Evolutionary conservation across 176 grass and related monocot species (phyloP).

Genomic region (Ananas comosus): DNA sequence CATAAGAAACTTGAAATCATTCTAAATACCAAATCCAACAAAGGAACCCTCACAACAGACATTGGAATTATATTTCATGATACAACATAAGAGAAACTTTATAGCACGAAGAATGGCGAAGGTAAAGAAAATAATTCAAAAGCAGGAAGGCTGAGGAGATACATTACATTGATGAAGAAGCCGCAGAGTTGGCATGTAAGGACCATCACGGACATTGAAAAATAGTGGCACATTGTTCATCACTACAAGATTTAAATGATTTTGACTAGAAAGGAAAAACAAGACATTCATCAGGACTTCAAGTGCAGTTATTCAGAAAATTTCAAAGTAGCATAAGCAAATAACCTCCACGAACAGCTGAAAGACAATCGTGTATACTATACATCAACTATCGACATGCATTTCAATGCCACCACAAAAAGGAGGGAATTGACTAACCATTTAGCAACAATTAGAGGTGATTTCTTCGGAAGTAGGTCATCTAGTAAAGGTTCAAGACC

Average conservation of each 20-base stretch:
- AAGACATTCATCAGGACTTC: not conserved
- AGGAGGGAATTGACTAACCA: conserved; percentile 38
- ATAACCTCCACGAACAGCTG: not conserved
- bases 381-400: no score
- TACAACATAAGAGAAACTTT: no score
- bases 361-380: no score
- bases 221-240: conserved; percentile 94
- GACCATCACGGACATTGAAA: conserved; percentile 91
- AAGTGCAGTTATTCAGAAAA: no score
- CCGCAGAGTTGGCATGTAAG: conserved; percentile 96
- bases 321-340: not conserved
- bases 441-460: conserved; percentile 79
- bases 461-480: conserved; percentile 88
- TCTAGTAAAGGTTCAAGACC: conserved; percentile 81
- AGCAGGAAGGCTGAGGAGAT: conserved; percentile 13
- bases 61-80: no score
- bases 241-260: conserved; percentile 98
- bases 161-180: conserved; percentile 94
- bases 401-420: not conserved
- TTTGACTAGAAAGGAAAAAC: conserved; percentile 58
- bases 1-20: not conserved
- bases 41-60: no score
- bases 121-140: not conserved
- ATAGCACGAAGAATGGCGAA: not conserved
- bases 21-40: not conserved